Percentiles rank a stretch among this genome's conserved stretches.
These are phyloP conservation scores for Trichoderma pleuroti DNA, from an alignment of 2,329 filamentous ascomycete species.

Conservation along the genomic window DNA sequence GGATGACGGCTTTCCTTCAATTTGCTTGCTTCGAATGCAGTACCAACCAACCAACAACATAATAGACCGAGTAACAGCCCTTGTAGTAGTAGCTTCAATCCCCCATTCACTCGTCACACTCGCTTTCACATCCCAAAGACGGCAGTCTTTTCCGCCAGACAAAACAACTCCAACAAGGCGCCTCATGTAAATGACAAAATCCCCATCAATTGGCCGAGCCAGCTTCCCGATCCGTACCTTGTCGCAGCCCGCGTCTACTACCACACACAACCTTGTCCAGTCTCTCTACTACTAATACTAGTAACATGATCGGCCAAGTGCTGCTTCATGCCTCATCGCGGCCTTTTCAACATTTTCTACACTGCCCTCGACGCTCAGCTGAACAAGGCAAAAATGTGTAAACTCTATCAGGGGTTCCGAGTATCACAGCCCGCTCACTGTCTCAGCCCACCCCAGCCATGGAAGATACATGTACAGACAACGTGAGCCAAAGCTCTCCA, in stretches of 20 bases:
- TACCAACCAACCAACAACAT: background rate
- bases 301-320: background rate
- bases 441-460: background rate
- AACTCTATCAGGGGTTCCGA: background rate
- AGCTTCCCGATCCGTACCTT: constrained; percentile 5
- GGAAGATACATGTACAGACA: background rate
- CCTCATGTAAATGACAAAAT: background rate
- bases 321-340: background rate
- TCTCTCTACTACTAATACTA: background rate
- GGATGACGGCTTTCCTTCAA: background rate
- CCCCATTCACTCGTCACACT: background rate
- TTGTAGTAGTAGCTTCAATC: background rate
- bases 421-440: background rate
- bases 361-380: background rate
- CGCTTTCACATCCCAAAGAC: background rate
- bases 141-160: background rate
- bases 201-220: constrained; percentile 6
- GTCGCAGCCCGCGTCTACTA: background rate
- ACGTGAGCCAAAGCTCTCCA: background rate
- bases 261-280: background rate
- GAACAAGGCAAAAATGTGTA: background rate
- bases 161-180: background rate
- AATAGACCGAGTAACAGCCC: background rate
- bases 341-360: background rate
- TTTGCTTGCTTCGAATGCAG: background rate